These are phyloP conservation scores for Hericium alpestre DNA, from an alignment of 768 basidiomycete species.

Conservation along the genomic window DNA sequence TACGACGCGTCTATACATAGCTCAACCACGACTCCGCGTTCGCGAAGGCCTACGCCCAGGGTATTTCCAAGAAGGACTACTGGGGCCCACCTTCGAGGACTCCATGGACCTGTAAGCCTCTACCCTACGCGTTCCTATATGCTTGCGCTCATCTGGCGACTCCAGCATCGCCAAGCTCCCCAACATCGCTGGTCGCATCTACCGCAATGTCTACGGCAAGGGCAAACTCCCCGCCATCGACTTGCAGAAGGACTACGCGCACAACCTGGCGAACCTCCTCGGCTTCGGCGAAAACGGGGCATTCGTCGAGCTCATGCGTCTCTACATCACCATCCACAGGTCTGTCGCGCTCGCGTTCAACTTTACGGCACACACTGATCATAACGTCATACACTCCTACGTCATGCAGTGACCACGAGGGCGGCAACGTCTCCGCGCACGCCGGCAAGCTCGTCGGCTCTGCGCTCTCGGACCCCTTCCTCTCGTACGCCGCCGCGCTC, in stretches of 20 bases:
- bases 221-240: conserved; percentile 87
- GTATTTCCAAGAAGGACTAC: conserved; percentile 91
- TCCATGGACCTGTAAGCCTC: conserved; percentile 66
- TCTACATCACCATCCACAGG: conserved; percentile 97
- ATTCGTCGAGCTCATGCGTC: conserved; percentile 89
- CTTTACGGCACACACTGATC: background rate
- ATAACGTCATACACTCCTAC: background rate
- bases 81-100: conserved; percentile 90
- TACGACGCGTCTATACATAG: conserved; percentile 23
- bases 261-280: conserved; percentile 81
- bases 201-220: conserved; percentile 76
- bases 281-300: conserved; percentile 81
- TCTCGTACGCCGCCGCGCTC: conserved; percentile 83
- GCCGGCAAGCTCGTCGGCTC: conserved; percentile 89
- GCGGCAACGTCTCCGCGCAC: conserved; percentile 96
- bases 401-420: conserved; percentile 76
- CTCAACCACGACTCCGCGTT: conserved; percentile 94
- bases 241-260: conserved; percentile 73
- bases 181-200: conserved; percentile 89
- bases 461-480: conserved; percentile 95
- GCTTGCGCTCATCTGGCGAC: background rate
- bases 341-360: conserved; percentile 14
- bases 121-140: background rate
- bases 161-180: conserved; percentile 89
- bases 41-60: conserved; percentile 87